Evolutionary conservation across 495 filamentous ascomycete genomes (phyloP).

Genomic region (Elaphomyces granulatus): DNA sequence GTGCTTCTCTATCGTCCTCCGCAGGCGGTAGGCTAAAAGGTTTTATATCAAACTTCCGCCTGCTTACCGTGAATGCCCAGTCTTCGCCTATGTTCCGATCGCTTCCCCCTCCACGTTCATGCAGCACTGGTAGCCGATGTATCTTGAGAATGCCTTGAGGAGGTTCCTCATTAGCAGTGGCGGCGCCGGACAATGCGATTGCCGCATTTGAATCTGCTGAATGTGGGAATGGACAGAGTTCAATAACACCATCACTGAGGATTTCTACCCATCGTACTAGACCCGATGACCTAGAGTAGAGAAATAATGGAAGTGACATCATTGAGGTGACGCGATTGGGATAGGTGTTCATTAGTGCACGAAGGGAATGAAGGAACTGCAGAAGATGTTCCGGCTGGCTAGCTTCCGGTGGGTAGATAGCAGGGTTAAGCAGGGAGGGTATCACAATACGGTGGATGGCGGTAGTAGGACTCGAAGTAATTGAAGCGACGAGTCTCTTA

Average conservation of each 20-base stretch:
- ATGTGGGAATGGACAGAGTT: conserved; percentile 74
- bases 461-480: conserved; percentile 41
- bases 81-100: conserved; percentile 60
- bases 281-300: conserved; percentile 65
- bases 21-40: conserved; percentile 81
- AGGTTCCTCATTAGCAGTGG: conserved; percentile 47
- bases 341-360: conserved; percentile 56
- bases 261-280: conserved; percentile 81
- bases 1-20: conserved; percentile 61
- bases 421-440: conserved; percentile 70
- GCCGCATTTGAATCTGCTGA: conserved; percentile 35
- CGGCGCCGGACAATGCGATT: conserved; percentile 37
- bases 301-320: conserved; percentile 62
- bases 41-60: conserved; percentile 71
- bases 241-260: conserved; percentile 72
- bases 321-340: conserved; percentile 53
- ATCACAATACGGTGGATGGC: conserved; percentile 71
- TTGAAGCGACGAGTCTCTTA: conserved; percentile 38
- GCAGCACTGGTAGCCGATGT: conserved; percentile 67
- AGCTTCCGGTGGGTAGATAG: conserved; percentile 55
- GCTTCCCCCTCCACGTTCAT: conserved; percentile 74
- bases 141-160: conserved; percentile 77
- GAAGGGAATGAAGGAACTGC: conserved; percentile 69
- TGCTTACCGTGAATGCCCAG: conserved; percentile 76
- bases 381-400: conserved; percentile 56